Evolutionary conservation across 1,284 basidiomycete species (phyloP).

Genomic region (Anthracocystis panici-leucophaei): DNA sequence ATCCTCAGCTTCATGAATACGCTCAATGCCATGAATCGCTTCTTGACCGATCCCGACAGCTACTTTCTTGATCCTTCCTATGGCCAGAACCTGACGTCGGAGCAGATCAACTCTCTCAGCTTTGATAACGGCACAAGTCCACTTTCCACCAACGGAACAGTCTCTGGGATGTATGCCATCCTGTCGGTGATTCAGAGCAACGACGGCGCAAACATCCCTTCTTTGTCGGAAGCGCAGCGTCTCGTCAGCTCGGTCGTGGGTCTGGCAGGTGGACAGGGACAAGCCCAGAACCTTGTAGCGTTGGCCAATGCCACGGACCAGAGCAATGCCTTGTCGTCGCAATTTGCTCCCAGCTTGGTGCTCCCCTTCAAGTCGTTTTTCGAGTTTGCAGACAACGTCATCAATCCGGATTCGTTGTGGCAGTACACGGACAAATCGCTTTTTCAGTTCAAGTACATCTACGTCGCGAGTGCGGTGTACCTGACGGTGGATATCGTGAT

Average conservation of each 20-base stretch:
- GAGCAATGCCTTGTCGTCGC: slow-evolving; percentile 18
- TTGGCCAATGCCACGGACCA: slow-evolving; percentile 12
- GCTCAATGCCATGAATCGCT: slow-evolving; percentile 23
- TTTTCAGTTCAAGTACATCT: slow-evolving; percentile 52
- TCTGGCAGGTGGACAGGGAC: slow-evolving; percentile 17
- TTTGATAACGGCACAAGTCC: slow-evolving; percentile 9
- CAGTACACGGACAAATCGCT: slow-evolving; percentile 27
- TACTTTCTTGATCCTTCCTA: slow-evolving; percentile 27
- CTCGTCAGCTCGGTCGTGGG: slow-evolving; percentile 27
- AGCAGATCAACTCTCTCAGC: slow-evolving; percentile 4
- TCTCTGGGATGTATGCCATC: slow-evolving; percentile 26
- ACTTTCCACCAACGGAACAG: slow-evolving; percentile 21
- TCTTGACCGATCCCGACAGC: slow-evolving; percentile 11
- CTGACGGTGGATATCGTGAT: slow-evolving; percentile 36
- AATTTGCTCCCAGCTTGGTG: slow-evolving; percentile 26
- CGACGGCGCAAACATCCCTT: slow-evolving; percentile 36
- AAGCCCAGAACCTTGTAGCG: slow-evolving; percentile 11
- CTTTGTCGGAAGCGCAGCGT: slow-evolving; percentile 19
- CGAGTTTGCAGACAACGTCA: slow-evolving; percentile 32
- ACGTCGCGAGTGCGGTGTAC: slow-evolving; percentile 34
- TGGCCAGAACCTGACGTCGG: slow-evolving; percentile 18
- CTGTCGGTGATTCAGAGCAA: slow-evolving; percentile 39
- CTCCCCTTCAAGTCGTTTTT: slow-evolving; percentile 32
- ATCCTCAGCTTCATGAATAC: slow-evolving; percentile 48
- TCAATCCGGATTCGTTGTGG: slow-evolving; percentile 35